Conservation (phyloP, 345 rosid genomes). For the Mercurialis annua region DNA sequence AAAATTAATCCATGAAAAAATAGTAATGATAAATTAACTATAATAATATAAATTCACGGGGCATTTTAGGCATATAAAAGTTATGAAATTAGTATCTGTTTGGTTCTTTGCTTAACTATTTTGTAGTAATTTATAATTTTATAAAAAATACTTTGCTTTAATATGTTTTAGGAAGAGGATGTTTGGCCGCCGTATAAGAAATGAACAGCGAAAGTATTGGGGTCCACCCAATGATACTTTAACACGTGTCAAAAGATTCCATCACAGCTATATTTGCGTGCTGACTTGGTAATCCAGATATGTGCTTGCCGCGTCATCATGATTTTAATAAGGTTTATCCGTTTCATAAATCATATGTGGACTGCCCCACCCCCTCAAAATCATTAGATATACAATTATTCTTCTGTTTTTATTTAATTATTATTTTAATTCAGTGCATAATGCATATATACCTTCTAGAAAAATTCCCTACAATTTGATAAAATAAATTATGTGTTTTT, state of each 20-base stretch:
- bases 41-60: too few relatives aligned
- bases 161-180: conserved; percentile 11
- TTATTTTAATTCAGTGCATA: too few relatives aligned
- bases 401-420: not conserved
- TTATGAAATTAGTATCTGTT: too few relatives aligned
- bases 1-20: too few relatives aligned
- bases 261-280: conserved; percentile 2
- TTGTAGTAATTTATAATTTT: too few relatives aligned
- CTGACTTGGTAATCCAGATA: conserved; percentile 14
- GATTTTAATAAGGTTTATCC: not conserved
- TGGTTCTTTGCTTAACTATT: conserved; percentile 14
- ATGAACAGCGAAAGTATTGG: not conserved
- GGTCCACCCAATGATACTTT: not conserved
- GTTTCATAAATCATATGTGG: not conserved
- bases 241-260: conserved; percentile 9
- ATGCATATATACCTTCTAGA: too few relatives aligned
- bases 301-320: not conserved
- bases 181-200: conserved; percentile 18
- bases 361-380: not conserved
- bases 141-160: not conserved
- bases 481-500: too few relatives aligned
- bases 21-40: too few relatives aligned
- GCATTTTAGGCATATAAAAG: too few relatives aligned
- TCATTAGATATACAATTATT: too few relatives aligned
- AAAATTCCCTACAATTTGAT: too few relatives aligned